Conservation (phyloP, 208 protist species). For the Balamuthia mandrillaris region DNA sequence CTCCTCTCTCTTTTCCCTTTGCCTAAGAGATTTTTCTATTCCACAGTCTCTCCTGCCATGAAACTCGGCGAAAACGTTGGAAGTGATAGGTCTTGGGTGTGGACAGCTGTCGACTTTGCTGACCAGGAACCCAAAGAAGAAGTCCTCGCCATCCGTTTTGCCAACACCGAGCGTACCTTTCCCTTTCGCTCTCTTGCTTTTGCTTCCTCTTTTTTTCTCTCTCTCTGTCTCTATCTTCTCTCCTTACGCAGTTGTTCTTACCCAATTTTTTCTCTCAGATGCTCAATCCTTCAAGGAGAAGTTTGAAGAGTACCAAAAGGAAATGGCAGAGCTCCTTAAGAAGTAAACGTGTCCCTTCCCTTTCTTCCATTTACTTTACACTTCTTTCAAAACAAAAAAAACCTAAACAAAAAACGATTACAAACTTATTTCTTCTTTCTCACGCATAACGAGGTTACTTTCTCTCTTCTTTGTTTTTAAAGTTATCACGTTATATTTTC, state of each 20-base stretch:
- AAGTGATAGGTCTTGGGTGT: constrained; percentile 72
- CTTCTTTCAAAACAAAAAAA: too few species aligned
- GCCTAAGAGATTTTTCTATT: too few species aligned
- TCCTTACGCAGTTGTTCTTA: background rate
- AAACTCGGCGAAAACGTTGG: constrained; percentile 57
- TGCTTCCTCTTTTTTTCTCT: too few species aligned
- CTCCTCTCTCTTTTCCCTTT: too few species aligned
- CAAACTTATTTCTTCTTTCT: too few species aligned
- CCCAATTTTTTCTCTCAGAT: constrained; percentile 15
- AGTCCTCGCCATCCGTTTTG: constrained; percentile 69
- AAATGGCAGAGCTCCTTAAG: background rate
- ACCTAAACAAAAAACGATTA: too few species aligned
- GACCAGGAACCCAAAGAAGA: constrained; percentile 56
- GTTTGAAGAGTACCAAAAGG: constrained; percentile 52
- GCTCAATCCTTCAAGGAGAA: constrained; percentile 64
- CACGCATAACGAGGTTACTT: too few species aligned
- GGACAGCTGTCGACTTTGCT: constrained; percentile 56
- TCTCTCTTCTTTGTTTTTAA: too few species aligned
- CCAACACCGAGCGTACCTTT: constrained; percentile 66
- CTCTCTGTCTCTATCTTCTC: background rate
- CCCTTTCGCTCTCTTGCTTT: background rate
- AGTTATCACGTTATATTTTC: too few species aligned
- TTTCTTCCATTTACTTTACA: too few species aligned
- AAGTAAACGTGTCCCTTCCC: too few species aligned
- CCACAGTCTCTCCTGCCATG: constrained; percentile 48